These are phyloP conservation scores for Fusarium gaditjirri DNA, from an alignment of 2,329 filamentous ascomycete genomes.

Conservation along the genomic window DNA sequence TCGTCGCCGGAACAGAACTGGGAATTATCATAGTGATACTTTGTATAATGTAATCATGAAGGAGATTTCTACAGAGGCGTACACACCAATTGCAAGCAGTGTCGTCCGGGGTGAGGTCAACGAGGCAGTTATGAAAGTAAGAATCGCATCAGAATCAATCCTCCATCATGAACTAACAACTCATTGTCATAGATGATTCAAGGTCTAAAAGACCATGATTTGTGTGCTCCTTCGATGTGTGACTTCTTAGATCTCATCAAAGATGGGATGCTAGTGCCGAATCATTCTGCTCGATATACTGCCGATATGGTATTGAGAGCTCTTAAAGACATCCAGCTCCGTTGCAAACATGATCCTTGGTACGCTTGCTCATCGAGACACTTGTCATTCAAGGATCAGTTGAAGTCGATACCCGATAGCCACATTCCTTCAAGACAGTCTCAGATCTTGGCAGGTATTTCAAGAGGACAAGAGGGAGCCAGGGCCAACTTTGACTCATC, in stretches of 20 bases:
- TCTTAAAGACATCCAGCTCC: background rate
- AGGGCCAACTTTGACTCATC: background rate
- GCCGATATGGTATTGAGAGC: background rate
- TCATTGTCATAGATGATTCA: background rate
- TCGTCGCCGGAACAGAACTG: background rate
- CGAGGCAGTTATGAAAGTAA: background rate
- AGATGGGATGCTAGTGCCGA: background rate
- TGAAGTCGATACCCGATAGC: too few species aligned
- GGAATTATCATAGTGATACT: background rate
- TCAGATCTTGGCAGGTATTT: background rate
- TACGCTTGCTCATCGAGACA: background rate
- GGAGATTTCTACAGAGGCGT: rapidly evolving
- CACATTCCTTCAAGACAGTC: background rate
- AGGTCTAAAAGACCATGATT: background rate
- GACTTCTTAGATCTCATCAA: background rate
- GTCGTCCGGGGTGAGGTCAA: background rate
- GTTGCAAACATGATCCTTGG: background rate
- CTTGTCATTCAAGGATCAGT: background rate
- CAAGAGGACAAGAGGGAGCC: background rate
- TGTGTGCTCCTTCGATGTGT: background rate
- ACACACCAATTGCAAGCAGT: background rate
- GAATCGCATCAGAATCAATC: background rate
- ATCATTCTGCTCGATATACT: background rate
- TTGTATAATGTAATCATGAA: background rate
- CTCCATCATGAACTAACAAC: background rate